These are phyloP conservation scores for Lachancea meyersii DNA, from an alignment of 805 yeast genomes.

Conservation along the genomic window DNA sequence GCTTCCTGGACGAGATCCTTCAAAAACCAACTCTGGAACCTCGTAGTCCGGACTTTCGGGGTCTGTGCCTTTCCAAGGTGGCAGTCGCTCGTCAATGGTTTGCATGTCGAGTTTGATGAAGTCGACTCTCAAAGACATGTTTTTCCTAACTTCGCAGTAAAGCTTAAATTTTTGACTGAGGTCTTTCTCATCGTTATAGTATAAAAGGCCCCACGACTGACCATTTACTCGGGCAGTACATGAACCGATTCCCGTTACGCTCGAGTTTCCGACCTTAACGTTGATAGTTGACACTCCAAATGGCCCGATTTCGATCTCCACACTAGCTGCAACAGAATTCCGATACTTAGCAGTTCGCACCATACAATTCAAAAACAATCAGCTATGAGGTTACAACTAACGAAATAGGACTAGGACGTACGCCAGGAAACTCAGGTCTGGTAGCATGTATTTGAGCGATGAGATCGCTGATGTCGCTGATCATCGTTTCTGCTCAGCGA, in stretches of 20 bases:
- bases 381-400: background rate
- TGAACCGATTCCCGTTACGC: conserved; percentile 7
- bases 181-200: conserved; percentile 7
- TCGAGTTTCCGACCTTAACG: background rate
- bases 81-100: background rate
- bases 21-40: conserved; percentile 4
- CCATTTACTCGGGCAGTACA: conserved; percentile 10
- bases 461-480: too few species aligned
- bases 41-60: conserved; percentile 8
- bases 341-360: background rate
- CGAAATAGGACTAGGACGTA: too few species aligned
- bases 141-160: conserved; percentile 9
- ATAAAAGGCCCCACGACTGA: conserved; percentile 6
- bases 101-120: conserved; percentile 5
- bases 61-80: conserved; percentile 1
- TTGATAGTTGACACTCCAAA: conserved; percentile 4
- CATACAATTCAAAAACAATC: background rate
- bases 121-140: conserved; percentile 11
- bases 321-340: conserved; percentile 1
- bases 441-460: too few species aligned
- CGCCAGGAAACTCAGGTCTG: background rate
- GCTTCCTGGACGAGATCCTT: conserved; percentile 6
- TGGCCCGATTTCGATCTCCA: conserved; percentile 4
- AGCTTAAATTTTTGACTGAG: conserved; percentile 7
- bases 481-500: too few species aligned